These are phyloP conservation scores for Pinus taeda DNA, from an alignment of 75 land plant genomes.

Conservation along the genomic window DNA sequence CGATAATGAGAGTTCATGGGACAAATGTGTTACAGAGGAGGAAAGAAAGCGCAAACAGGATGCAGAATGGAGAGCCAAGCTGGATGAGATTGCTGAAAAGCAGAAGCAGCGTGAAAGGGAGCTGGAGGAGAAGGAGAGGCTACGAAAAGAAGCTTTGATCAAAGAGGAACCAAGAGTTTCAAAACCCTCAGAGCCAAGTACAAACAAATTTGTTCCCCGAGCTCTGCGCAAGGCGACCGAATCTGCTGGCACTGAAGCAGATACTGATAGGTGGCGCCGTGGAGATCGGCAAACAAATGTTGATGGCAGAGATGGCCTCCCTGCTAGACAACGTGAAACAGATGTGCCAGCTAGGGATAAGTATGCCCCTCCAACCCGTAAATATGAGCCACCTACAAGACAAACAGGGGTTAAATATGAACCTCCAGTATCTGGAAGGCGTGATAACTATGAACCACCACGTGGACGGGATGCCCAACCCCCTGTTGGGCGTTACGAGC, in stretches of 20 bases:
- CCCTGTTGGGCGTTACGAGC: no score
- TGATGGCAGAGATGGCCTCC: slow-evolving; percentile 4
- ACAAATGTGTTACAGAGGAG: slow-evolving; percentile 60
- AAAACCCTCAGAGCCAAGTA: slow-evolving; percentile 17
- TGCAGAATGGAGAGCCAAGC: slow-evolving; percentile 79
- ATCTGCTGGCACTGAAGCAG: background rate
- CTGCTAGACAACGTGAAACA: background rate
- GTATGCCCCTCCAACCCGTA: background rate
- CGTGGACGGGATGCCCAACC: background rate
- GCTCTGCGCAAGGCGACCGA: slow-evolving; percentile 27
- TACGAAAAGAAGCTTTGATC: slow-evolving; percentile 48
- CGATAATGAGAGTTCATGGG: background rate
- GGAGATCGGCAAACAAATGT: slow-evolving; percentile 2
- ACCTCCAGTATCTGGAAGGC: slow-evolving; percentile 10
- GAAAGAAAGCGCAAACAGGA: slow-evolving; percentile 78
- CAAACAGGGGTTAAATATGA: background rate
- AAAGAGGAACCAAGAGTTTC: background rate
- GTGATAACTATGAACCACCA: background rate
- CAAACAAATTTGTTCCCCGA: slow-evolving; percentile 40
- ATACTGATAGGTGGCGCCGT: slow-evolving; percentile 7
- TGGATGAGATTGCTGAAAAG: slow-evolving; percentile 93
- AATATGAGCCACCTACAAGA: background rate
- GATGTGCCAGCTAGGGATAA: slow-evolving; percentile 6
- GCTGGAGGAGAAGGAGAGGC: slow-evolving; percentile 67
- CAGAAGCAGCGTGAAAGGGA: slow-evolving; percentile 82